Evolutionary conservation across 257 asterid genomes (phyloP), one percentile per base, ranked within the genome.

Genomic region (Galeopsis tetrahit): DNA sequence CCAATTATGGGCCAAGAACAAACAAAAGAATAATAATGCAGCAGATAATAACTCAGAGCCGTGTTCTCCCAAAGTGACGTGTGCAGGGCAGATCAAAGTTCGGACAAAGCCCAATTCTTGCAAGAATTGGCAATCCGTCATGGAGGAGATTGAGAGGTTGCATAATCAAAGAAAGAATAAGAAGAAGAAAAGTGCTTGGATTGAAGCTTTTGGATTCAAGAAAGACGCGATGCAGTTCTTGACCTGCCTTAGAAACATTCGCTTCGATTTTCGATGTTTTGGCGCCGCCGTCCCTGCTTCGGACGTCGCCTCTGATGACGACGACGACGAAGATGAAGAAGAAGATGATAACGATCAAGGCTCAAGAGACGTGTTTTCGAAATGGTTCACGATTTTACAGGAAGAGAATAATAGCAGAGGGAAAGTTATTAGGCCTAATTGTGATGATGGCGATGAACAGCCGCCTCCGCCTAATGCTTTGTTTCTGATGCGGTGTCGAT

Each of bases 81-180:
- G 98, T 43, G 97, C 95, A 0, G 98, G 98, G 0, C 98, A 89
- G 72, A 86, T 93, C 78, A 93, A 90, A 62, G 90, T 85, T 3
- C 66, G 83, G 77, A 68, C 89, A 0, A 87, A 84, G 80, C 81
- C 90, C 4, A 72, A 48, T 1, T 75, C 94, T 0, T 89, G 97
- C 87, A 86, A 86, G 84, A 85, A 86, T 58, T 93, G 98, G 98
- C 95, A 89, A 33, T 87, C 96, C 0, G 97, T 93, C 5, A 93
- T 93, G 96, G 97, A 90, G 15, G 97, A 93, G 81, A 88, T 93
- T n/a, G 98, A 93, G 70, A 77, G 85, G 84, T 61, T 90, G 33
- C 97, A 93, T 78, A 86, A 81, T 15, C 75, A 68, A 31, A 75
- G 75, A 58, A 82, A 84, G 43, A 72, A 82, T 74, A 86, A 85